phyloP scores from a whole-genome alignment of 805 yeast species.

The Lachancea mirantina region DNA sequence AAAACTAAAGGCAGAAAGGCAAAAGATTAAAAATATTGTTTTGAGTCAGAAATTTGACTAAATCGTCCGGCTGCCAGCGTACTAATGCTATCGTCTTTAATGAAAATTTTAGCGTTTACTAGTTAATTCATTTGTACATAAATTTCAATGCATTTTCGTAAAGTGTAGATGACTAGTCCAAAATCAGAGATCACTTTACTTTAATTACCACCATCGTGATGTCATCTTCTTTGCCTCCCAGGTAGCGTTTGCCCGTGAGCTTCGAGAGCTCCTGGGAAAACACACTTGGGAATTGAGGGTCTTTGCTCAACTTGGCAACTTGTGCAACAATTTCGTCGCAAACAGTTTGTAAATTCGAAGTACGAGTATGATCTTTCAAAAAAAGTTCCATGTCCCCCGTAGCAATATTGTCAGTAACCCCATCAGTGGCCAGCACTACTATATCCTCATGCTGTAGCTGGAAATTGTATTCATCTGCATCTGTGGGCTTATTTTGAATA shows the following conservation, averaged over 20 bases:
- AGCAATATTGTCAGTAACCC: constrained; percentile 79
- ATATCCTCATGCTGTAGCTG: constrained; percentile 66
- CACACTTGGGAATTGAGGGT: constrained; percentile 70
- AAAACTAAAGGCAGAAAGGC: constrained; percentile 45
- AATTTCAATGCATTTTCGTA: not conserved
- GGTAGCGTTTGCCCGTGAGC: constrained; percentile 58
- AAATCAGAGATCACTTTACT: constrained; percentile 34
- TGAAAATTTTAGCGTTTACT: constrained; percentile 5
- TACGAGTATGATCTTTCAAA: constrained; percentile 43
- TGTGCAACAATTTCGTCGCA: constrained; percentile 53
- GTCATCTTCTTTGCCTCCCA: constrained; percentile 96
- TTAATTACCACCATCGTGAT: constrained; percentile 74
- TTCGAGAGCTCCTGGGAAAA: constrained; percentile 72
- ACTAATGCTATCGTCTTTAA: not conserved
- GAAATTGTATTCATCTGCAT: constrained; percentile 61
- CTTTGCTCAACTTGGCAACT: constrained; percentile 64
- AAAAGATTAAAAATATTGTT: constrained; percentile 51
- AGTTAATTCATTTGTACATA: constrained; percentile 5
- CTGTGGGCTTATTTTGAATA: constrained; percentile 62
- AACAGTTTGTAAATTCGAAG: constrained; percentile 37
- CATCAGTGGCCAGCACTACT: constrained; percentile 85
- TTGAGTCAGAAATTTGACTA: constrained; percentile 33
- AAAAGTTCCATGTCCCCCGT: constrained; percentile 64
- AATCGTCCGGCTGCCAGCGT: too few relatives aligned
- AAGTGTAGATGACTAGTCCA: too few relatives aligned